Conservation (phyloP, 1,284 basidiomycete genomes). For the Malassezia obtusa region DNA sequence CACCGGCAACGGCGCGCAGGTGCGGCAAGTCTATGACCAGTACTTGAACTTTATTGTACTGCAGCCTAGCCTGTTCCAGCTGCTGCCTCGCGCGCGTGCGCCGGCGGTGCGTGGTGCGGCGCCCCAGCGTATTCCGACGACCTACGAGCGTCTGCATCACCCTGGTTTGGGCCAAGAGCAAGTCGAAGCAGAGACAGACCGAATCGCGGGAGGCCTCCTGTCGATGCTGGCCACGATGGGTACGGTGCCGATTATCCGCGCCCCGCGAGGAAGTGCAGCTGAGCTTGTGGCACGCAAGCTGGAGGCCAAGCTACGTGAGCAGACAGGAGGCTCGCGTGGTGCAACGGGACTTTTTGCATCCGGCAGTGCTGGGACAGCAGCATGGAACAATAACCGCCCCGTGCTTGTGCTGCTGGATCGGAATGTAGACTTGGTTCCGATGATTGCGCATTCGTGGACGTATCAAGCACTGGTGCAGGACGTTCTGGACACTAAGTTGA, state of each 20-base stretch:
- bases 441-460: slow-evolving; percentile 96
- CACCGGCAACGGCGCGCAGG: slow-evolving; percentile 65
- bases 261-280: slow-evolving; percentile 88
- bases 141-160: slow-evolving; percentile 83
- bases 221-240: slow-evolving; percentile 85
- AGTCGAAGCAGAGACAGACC: slow-evolving; percentile 86
- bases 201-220: slow-evolving; percentile 80
- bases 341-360: slow-evolving; percentile 40
- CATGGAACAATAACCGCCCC: slow-evolving; percentile 26
- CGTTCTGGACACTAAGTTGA: slow-evolving; percentile 91
- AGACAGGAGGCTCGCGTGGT: slow-evolving; percentile 62
- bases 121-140: slow-evolving; percentile 25
- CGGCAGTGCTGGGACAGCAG: slow-evolving; percentile 1
- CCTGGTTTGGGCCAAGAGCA: slow-evolving; percentile 78
- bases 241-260: slow-evolving; percentile 86
- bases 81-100: slow-evolving; percentile 55
- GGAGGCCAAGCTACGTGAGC: slow-evolving; percentile 83
- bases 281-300: slow-evolving; percentile 96
- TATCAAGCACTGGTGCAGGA: slow-evolving; percentile 97
- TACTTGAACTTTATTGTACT: slow-evolving; percentile 94
- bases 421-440: slow-evolving; percentile 87
- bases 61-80: slow-evolving; percentile 83
- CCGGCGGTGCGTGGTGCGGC: slow-evolving; percentile 25
- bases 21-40: slow-evolving; percentile 54
- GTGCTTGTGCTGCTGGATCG: slow-evolving; percentile 84